Evolutionary conservation across 306 rosid genomes (phyloP).

Genomic region (Aeschynomene evenia): DNA sequence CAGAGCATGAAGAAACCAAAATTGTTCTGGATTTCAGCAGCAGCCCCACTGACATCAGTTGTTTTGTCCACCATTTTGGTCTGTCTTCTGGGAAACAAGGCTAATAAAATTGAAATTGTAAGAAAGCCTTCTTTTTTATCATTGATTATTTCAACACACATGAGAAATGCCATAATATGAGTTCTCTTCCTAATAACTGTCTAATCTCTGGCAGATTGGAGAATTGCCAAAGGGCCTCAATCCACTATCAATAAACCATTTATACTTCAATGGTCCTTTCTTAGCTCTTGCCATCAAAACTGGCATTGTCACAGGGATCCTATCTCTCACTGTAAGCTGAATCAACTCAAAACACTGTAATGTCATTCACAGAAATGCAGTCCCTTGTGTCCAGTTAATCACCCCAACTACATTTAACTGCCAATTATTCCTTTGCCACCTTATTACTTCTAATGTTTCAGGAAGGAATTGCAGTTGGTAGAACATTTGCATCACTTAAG

Average conservation of each 20-base stretch:
- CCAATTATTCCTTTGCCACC: background rate
- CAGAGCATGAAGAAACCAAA: conserved; percentile 86
- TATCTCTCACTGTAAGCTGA: conserved; percentile 82
- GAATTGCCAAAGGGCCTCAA: conserved; percentile 74
- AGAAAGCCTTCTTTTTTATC: conserved; percentile 22
- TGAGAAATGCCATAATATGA: background rate
- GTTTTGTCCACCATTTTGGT: conserved; percentile 76
- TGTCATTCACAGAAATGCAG: background rate
- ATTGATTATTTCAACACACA: background rate
- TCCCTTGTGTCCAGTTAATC: no score
- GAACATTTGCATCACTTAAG: conserved; percentile 84
- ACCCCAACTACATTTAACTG: background rate
- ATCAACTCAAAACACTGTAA: background rate
- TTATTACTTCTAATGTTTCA: conserved; percentile 21
- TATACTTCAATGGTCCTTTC: conserved; percentile 59
- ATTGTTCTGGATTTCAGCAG: conserved; percentile 89
- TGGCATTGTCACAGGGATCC: conserved; percentile 81
- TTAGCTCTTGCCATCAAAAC: conserved; percentile 83
- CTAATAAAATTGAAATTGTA: conserved; percentile 59
- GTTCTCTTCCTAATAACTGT: background rate
- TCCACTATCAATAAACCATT: conserved; percentile 79
- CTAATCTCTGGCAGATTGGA: conserved; percentile 54
- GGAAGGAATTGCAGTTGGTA: conserved; percentile 99
- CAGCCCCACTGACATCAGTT: conserved; percentile 92
- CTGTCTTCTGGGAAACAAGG: conserved; percentile 53